Base-by-base conservation (phyloP, 2,329 filamentous ascomycete genomes). In the Trichoderma semiorbis region DNA sequence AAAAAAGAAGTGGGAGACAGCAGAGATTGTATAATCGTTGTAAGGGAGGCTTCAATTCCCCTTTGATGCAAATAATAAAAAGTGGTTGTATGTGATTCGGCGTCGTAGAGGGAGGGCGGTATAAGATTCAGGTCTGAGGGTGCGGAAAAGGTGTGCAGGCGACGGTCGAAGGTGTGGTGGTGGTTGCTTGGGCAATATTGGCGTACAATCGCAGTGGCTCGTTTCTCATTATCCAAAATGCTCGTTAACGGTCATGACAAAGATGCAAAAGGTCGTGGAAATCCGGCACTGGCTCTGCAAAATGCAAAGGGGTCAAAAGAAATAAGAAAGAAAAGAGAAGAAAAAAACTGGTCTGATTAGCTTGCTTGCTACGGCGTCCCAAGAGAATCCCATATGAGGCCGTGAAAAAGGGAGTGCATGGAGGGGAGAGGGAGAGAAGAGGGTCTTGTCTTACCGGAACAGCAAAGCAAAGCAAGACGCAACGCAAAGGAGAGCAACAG, bases 161-260 rank as follows among this genome's bases (percentile, higher is more conserved):
- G 47, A 47, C n/a, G 39, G 39, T 68, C 32, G 8, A 36, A 28
- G 50, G 64, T 58, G 58, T 53, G 66, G 69, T 60, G 53, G 71
- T 53, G 66, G 69, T 60, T 61, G 71, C 39, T 72, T 57, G 55
- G 66, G 65, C 32, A 70, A 62, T 39, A 62, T 53, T 57, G 39
- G 36, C 61, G 53, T 50, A 71, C 55, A 71, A 67, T 73, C 63
- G 69, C 72, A 71, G 62, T 61, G 71, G 72, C 68, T 73, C 72
- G 72, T 73, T 71, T 71, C 66, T 73, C 72, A 69, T 73, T 71
- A 73, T 73, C 68, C 72, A 73, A 67, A 53, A 63, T 67, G 63
- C 50, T 73, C 72, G 72, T 73, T 34, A 69, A 71, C 55, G 68
- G 63, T 73, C 72, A 71, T 73, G 55, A 73, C 55, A 72, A 47